Evolutionary conservation across 768 basidiomycete genomes (phyloP).

Genomic region (Pleurotus tuber-regium): DNA sequence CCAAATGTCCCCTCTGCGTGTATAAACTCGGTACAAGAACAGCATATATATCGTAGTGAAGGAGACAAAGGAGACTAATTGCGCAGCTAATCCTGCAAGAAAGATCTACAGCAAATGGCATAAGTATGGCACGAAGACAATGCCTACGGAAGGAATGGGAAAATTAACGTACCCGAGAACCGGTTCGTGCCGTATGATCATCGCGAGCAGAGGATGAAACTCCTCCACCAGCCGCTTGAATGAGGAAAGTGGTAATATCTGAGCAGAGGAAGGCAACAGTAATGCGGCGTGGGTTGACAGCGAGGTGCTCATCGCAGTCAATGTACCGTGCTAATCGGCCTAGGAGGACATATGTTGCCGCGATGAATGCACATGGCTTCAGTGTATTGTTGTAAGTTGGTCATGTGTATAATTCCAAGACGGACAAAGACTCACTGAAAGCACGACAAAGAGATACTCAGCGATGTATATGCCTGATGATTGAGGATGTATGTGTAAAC

Average conservation of each 20-base stretch:
- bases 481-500: slow-evolving; percentile 50
- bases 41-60: slow-evolving; percentile 46
- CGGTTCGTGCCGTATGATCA: slow-evolving; percentile 22
- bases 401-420: not conserved
- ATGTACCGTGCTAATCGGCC: slow-evolving; percentile 57
- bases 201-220: slow-evolving; percentile 41
- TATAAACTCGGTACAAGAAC: slow-evolving; percentile 49
- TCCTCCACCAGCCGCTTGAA: slow-evolving; percentile 57
- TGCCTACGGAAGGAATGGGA: not conserved
- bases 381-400: not conserved
- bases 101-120: slow-evolving; percentile 49
- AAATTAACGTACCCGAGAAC: slow-evolving; percentile 31
- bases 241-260: slow-evolving; percentile 64
- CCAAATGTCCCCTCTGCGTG: slow-evolving; percentile 39
- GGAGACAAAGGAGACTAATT: slow-evolving; percentile 48
- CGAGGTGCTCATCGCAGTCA: slow-evolving; percentile 42
- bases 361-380: slow-evolving; percentile 75
- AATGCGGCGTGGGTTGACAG: slow-evolving; percentile 46
- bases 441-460: slow-evolving; percentile 58
- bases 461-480: slow-evolving; percentile 50
- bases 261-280: slow-evolving; percentile 58
- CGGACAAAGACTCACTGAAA: slow-evolving; percentile 41
- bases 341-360: slow-evolving; percentile 64
- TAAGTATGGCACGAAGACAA: slow-evolving; percentile 4
- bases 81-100: slow-evolving; percentile 53